Base-by-base conservation (phyloP, 2,329 filamentous ascomycete species). In the Coniochaeta pulveracea region DNA sequence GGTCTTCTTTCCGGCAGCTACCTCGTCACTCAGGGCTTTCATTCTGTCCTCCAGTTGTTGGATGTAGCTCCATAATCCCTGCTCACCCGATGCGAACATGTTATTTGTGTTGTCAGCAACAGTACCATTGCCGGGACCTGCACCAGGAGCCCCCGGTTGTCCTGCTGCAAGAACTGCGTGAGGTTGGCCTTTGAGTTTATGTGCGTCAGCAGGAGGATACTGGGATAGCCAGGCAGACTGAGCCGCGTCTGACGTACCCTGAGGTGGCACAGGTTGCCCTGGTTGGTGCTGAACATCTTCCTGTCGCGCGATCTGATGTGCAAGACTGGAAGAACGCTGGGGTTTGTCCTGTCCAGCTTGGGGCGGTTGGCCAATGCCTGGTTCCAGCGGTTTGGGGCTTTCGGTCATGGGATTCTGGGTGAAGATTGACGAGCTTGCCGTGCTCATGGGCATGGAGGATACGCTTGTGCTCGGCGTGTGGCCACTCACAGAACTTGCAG, bases 371-470 rank as follows among this genome's bases (percentile, higher is more conserved):
- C 56, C 63, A 12, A 67, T 67, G 1, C 41, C 46, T n/a, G 81
- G 80, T 39, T 79, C 86, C 25, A 93, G 63, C 4, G 86, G 80
- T 50, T 88, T 93, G 0, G 86, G 85, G 43, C 84, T 93, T 55
- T 94, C 85, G 3, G 82, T 91, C 62, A 93, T 82, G 37, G 63
- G 70, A 34, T 72, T 70, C 42, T 85, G 77, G 7, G 76, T 70
- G 50, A 85, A 93, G 42, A 86, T 69, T 12, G 69, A 70, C 29
- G 63, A 61, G 37, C 61, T 64, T 28, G 60, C 60, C 26, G 59
- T 56, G 34, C 57, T 58, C 18, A 66, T 50, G 6, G 66, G 60
- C 33, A 65, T 45, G 10, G 65, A 66, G 3, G 66, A 64, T 21
- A 68, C 56, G 45, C 63, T 70, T 9, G 65, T 61, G 35, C 60